Evolutionary conservation across 148 eudicot genomes (phyloP), one percentile per base, ranked within the genome.

Genomic region (Hydrangea macrophylla): DNA sequence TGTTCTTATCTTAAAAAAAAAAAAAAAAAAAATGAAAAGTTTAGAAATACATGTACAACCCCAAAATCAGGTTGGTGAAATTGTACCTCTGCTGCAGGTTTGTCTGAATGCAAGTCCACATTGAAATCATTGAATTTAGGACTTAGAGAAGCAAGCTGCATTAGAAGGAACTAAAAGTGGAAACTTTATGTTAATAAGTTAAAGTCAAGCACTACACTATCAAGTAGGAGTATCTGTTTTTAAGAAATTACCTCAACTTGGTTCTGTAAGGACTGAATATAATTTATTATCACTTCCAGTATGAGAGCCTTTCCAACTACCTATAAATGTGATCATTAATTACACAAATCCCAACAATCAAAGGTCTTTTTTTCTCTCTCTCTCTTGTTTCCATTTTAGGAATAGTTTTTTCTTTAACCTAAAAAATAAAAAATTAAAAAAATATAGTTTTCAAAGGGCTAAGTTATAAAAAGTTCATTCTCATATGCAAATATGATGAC

Each of bases 171-270:
- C 62, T 59, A 25, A 35, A 35, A 3, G 4, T 35, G 39, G 39
- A 35, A 8, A 35, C 4, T 26, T 4, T 1, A 26, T 55, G 25
- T 55, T 2, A 5, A 3, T 7, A 22, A 5, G 20, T 0, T 51
- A 55, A 55, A 55, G 2, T 11, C 58, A 24, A 55, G 2, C 25
- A 51, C 18, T 8, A 35, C 5, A 35, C 25, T 1, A 12, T 27
- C 18, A 11, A 23, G 59, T 0, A 27, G 33, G 11, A 54, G 57
- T 22, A 22, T 54, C 27, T 54, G 57, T 22, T 54, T n/a, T 54
- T 54, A 7, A 24, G 27, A 11, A n/a, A 22, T 58, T 58, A 58
- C 61, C 61, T 58, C 22, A 58, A 58, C 61, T 58, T 58, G 61
- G 7, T 58, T 58, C 61, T 58, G 36, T 4, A 58, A 13, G 37